Evolutionary conservation across 176 grass and related monocot species (phyloP).

Genomic region (Neostapfia colusana): DNA sequence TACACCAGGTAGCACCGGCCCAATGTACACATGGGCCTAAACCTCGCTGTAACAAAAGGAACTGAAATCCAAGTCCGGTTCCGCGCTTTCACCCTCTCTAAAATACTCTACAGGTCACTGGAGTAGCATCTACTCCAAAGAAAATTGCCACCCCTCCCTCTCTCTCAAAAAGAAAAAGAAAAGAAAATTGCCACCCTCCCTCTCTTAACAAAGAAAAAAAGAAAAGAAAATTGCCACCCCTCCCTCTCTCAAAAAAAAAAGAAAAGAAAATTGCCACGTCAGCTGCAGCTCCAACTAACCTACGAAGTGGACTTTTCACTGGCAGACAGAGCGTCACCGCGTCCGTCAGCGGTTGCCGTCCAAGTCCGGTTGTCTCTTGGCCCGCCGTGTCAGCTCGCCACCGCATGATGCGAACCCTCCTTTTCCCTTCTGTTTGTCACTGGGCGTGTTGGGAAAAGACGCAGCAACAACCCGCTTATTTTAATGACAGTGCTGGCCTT

Average conservation of each 20-base stretch:
- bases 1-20: neutral
- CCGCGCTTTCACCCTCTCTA: neutral
- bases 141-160: too few relatives aligned
- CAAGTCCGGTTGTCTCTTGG: neutral
- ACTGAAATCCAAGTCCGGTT: neutral
- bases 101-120: too few relatives aligned
- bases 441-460: conserved; percentile 41
- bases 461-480: conserved; percentile 35
- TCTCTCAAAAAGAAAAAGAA: too few relatives aligned
- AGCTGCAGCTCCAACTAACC: too few relatives aligned
- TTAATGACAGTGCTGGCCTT: conserved; percentile 44
- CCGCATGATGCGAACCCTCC: neutral
- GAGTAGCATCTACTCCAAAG: too few relatives aligned
- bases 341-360: neutral
- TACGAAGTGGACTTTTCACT: conserved; percentile 7
- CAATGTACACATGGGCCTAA: neutral
- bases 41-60: neutral
- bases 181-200: too few relatives aligned
- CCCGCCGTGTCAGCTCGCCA: neutral
- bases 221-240: too few relatives aligned
- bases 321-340: neutral
- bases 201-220: too few relatives aligned
- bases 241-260: too few relatives aligned
- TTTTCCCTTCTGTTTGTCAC: conserved; percentile 3
- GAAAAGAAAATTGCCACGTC: too few relatives aligned